Percentiles rank a stretch among this genome's conserved stretches.
phyloP scores from a whole-genome alignment of 495 filamentous ascomycete genomes.

The Immersiella caudata region DNA sequence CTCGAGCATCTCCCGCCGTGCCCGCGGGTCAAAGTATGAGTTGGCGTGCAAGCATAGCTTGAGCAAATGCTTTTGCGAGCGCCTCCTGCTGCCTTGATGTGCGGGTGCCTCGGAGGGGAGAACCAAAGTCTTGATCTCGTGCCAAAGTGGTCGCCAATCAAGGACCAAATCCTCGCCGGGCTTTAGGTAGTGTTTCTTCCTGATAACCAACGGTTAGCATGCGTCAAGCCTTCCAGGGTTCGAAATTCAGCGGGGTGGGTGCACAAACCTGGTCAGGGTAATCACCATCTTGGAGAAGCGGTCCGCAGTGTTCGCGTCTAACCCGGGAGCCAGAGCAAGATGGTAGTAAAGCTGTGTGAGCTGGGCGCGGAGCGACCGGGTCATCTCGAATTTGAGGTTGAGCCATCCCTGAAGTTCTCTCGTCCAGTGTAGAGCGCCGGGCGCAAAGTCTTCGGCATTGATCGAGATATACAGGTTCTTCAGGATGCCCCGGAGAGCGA shows the following conservation, averaged over 20 bases:
- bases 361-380: conserved; percentile 75
- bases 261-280: conserved; percentile 78
- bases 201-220: conserved; percentile 41
- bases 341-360: conserved; percentile 93
- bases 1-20: conserved; percentile 84
- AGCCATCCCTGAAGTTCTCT: conserved; percentile 95
- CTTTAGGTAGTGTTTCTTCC: conserved; percentile 93
- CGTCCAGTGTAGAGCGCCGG: conserved; percentile 96
- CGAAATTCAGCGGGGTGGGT: not conserved
- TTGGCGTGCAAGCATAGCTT: conserved; percentile 90
- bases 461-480: conserved; percentile 90
- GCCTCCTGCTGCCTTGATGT: conserved; percentile 49
- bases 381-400: conserved; percentile 93
- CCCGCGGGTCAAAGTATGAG: conserved; percentile 86
- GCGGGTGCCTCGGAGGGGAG: conserved; percentile 74
- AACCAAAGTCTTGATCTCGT: conserved; percentile 86
- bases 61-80: conserved; percentile 60
- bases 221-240: not conserved
- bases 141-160: conserved; percentile 91
- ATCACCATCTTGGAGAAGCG: conserved; percentile 97
- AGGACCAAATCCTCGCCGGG: conserved; percentile 84
- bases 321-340: conserved; percentile 84
- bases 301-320: conserved; percentile 80
- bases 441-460: conserved; percentile 88
- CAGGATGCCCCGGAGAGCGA: conserved; percentile 79